Base-by-base conservation (phyloP, 176 grass and related monocot species). In the Saccharum spontaneum region DNA sequence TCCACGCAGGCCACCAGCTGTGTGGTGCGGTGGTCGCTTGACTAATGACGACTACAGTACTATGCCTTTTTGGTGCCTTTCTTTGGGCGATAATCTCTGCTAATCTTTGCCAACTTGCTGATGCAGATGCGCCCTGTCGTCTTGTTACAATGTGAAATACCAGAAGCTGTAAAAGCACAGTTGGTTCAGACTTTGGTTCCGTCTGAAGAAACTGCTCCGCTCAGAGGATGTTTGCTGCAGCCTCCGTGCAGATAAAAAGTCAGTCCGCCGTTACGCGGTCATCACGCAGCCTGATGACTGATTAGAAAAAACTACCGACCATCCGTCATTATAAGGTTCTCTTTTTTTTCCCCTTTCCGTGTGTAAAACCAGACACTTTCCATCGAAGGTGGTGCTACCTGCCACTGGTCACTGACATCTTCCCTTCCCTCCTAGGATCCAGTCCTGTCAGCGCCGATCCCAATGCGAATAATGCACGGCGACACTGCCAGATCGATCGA, bases 381-480 rank as follows among this genome's bases (percentile, higher is more conserved):
- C 30, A 78, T 71, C 73, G 33, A 31, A 5, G 46, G 46, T 65
- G 7, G 14, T 20, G 3, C 14, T 54, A 22, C 54, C 20, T 2
- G 46, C 46, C 12, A 48, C 3, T 48, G 46, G 48, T 0, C 15
- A 50, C 69, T 36, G 72, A 23, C n/a, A 48, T 71, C 4, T 36
- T 80, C 8, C 28, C 30, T 73, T 64, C 67, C 67, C 52, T 20
- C 23, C 37, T 79, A 61, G 87, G 82, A 89, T 84, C 81, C 76
- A 55, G 55, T 71, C 39, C 57, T 80, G 66, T 33, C 40, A 28
- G 13, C 87, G 33, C 76, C 76, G 69, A 89, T 85, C 87, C 81
- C 82, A 1, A 85, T 69, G 87, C 76, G 26, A 59, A 59, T 59
- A 49, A 61, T 43, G 60, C 76, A 75, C 60, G 44, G 22, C 44